Evolutionary conservation across 768 basidiomycete species (phyloP), one percentile per base, ranked within the genome.

Genomic region (Mycena albidolilacea): DNA sequence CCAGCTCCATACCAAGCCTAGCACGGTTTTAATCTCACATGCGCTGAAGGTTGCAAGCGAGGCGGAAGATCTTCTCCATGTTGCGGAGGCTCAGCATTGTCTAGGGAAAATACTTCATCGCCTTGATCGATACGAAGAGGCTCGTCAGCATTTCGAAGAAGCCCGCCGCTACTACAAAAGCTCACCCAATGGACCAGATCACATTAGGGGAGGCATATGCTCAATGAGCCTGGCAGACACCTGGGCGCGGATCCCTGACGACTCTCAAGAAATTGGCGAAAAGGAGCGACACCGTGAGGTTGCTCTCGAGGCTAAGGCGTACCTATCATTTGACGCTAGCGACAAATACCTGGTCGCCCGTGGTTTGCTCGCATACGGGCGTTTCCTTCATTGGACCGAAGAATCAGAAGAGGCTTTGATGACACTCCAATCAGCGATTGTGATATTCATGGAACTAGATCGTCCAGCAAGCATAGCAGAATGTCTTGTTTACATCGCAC

Each of bases 1-100:
- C 62, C 79, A 80, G 54, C 19, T 35, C 14, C 43, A 55, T 39
- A 69, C 70, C 0, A 69, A 69, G 50, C 79, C 79, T 17, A 73
- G 70, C 41, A 37, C 55, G 12, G 70, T 67, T 3, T 48, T 62
- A 1, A 59, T 50, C 57, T 21, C 11, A 4, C 70, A 67, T 48
- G 66, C 71, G 5, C 66, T 72, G 58, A 21, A 43, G 39, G 52
- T 72, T 11, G 71, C 71, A 15, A n/a, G 23, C 7, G 69, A 55
- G 3, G 43, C 37, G 14, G 0, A 15, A 2, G 23, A 58, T 17
- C 41, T 46, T 69, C 30, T 1, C 7, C 65, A 19, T 30, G 12
- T 70, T n/a, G 61, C 41, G 2, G 52, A 46, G 7, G 62, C 69
- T 8, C 69, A 70, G 15, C 52, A 37, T 7, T 70, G 61, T 44